Evolutionary conservation across 2,329 filamentous ascomycete species (phyloP).

Genomic region (Aspergillus niger): DNA sequence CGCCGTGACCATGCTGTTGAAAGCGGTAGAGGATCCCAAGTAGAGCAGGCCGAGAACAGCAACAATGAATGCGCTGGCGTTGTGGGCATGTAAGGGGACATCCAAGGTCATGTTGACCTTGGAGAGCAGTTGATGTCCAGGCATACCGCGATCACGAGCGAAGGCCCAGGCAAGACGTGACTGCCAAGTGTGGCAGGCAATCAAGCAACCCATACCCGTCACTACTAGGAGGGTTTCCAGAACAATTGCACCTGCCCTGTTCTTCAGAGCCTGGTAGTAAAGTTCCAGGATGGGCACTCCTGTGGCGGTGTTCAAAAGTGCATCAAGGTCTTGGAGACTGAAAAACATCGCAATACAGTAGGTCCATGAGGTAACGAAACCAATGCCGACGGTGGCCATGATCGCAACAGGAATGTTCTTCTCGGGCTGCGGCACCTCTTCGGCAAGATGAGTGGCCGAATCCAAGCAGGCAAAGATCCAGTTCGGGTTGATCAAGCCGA

Average conservation of each 20-base stretch:
- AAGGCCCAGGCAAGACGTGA: constrained; percentile 56
- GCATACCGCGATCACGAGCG: constrained; percentile 53
- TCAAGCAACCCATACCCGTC: constrained; percentile 51
- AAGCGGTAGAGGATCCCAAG: constrained; percentile 45
- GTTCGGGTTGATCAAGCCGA: constrained; percentile 56
- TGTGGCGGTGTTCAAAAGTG: constrained; percentile 45
- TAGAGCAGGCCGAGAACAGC: constrained; percentile 51
- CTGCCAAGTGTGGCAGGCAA: constrained; percentile 55
- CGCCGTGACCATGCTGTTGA: constrained; percentile 48
- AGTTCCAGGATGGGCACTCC: constrained; percentile 53
- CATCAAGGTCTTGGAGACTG: constrained; percentile 48
- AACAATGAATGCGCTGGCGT: constrained; percentile 49
- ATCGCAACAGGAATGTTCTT: constrained; percentile 55
- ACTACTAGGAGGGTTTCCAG: constrained; percentile 51
- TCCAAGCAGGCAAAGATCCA: constrained; percentile 56
- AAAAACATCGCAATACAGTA: constrained; percentile 54
- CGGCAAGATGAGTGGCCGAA: constrained; percentile 54
- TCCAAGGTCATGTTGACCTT: constrained; percentile 45
- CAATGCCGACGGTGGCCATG: constrained; percentile 48
- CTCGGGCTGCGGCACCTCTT: constrained; percentile 53
- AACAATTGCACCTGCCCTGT: constrained; percentile 49
- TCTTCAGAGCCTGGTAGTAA: constrained; percentile 48
- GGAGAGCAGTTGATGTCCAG: constrained; percentile 45
- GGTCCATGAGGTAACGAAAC: constrained; percentile 51
- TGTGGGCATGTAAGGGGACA: constrained; percentile 51